Base-by-base conservation (phyloP, 371 early-diverging fungal species). In the Blyttiomyces sp. region DNA sequence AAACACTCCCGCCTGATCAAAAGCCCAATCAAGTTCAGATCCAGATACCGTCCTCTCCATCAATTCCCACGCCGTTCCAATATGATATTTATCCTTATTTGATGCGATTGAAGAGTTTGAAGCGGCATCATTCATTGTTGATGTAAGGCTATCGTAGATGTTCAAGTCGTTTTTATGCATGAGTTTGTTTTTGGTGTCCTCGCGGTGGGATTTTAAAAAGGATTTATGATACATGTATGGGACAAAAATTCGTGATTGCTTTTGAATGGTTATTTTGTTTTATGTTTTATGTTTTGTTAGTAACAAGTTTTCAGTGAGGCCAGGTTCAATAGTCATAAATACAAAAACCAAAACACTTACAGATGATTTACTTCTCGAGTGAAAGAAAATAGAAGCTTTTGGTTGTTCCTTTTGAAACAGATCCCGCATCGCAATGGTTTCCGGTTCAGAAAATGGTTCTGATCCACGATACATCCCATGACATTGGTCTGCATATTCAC, bases 1-100 rank as follows among this genome's bases (percentile, higher is more conserved):
- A 45, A 66, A 74, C 11, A 55, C 51, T 9, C 64, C 63, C 4
- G 65, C 64, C 35, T 68, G 65, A 35, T 74, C 74, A 52, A 70
- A 74, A 2, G 69, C 49, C 71, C 71, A 74, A 64, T 74, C 74
- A n/a, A 74, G 31, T 26, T 65, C 69, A 3, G 74, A 70, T 19
- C 74, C 74, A 1, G 71, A 63, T 1, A 70, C 62, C 0, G 74
- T 74, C 32, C 57, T 33, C 1, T 36, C 32, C 42, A 61, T 36
- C 26, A 63, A n/a, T 32, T 70, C 66, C 63, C 59, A 70, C 13
- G 57, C 56, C n/a, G 68, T 65, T 2, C 70, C 74, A 48, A 65
- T 55, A 0, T 51, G 23, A 54, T 68, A 70, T 11, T 44, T 34
- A 2, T 7, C 32, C 5, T 21, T 32, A 2, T 3, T 24, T 0